These are phyloP conservation scores for Lippia alba DNA, from an alignment of 305 asterid species.

Conservation along the genomic window DNA sequence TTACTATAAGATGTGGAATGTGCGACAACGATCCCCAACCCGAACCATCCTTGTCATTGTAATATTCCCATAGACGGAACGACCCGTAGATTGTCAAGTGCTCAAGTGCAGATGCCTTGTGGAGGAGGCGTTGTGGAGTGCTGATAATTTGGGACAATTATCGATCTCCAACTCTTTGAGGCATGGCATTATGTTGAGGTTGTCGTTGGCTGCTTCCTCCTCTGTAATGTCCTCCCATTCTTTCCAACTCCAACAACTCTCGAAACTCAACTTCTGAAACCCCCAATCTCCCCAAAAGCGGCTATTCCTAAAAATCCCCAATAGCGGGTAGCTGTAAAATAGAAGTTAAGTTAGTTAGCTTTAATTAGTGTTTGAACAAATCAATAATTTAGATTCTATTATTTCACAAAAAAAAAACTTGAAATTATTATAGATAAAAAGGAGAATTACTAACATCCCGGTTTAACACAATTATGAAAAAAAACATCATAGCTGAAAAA, in stretches of 20 bases:
- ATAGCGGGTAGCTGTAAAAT: too few species aligned
- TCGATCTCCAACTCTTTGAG: slow-evolving; percentile 2
- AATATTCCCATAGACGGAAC: background rate
- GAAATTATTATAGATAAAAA: too few species aligned
- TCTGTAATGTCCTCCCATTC: slow-evolving; percentile 33
- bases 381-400: too few species aligned
- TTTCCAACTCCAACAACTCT: background rate
- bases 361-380: too few species aligned
- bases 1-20: background rate
- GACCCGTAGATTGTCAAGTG: background rate
- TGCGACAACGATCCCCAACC: background rate
- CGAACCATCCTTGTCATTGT: background rate
- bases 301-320: slow-evolving; percentile 23
- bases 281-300: background rate
- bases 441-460: too few species aligned
- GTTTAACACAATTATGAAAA: too few species aligned
- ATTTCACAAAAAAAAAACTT: too few species aligned
- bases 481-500: too few species aligned
- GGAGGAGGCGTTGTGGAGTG: background rate
- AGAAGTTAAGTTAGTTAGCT: too few species aligned
- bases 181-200: slow-evolving; percentile 9
- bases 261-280: background rate
- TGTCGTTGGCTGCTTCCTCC: background rate
- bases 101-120: background rate
- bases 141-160: background rate